phyloP scores from a whole-genome alignment of 1,139 yeast species.

The Sporopachydermia cereana region DNA sequence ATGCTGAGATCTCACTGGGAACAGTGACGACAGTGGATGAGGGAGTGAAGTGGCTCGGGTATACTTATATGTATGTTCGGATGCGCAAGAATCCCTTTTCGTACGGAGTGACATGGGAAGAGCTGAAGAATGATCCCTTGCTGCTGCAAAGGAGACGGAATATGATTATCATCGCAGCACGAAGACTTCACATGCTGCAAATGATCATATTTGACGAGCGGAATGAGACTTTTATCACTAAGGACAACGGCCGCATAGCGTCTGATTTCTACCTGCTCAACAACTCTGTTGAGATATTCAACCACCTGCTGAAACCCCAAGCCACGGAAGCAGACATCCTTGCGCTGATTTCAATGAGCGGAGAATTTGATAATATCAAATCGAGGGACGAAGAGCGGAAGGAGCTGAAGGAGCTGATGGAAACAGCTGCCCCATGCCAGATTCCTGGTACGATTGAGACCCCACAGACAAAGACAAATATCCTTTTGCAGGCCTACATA shows the following conservation, averaged over 20 bases:
- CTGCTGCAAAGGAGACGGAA: slow-evolving; percentile 62
- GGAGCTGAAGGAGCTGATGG: slow-evolving; percentile 56
- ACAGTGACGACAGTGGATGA: slow-evolving; percentile 92
- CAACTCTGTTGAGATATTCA: slow-evolving; percentile 82
- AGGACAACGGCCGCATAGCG: slow-evolving; percentile 89
- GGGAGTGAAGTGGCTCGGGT: slow-evolving; percentile 94
- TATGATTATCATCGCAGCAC: slow-evolving; percentile 70
- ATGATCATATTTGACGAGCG: slow-evolving; percentile 90
- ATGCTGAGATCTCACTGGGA: slow-evolving; percentile 93
- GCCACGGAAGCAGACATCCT: slow-evolving; percentile 91
- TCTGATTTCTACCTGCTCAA: slow-evolving; percentile 85
- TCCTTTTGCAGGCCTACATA: slow-evolving; percentile 77
- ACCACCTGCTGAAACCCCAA: slow-evolving; percentile 67
- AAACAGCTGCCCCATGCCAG: slow-evolving; percentile 63
- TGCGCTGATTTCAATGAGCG: slow-evolving; percentile 83
- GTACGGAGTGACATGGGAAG: slow-evolving; percentile 88
- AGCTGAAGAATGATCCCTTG: slow-evolving; percentile 71
- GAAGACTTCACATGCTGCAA: slow-evolving; percentile 69
- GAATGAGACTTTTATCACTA: slow-evolving; percentile 68
- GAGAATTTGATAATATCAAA: slow-evolving; percentile 86
- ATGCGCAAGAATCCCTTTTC: slow-evolving; percentile 92
- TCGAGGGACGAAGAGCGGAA: slow-evolving; percentile 77
- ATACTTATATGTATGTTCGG: slow-evolving; percentile 86
- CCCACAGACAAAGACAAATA: slow-evolving; percentile 78
- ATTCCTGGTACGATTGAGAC: slow-evolving; percentile 69